A percentile compares a stretch with the other conserved stretches of the same genome.
phyloP scores from a whole-genome alignment of 345 rosid genomes.

The Ricinus communis region DNA sequence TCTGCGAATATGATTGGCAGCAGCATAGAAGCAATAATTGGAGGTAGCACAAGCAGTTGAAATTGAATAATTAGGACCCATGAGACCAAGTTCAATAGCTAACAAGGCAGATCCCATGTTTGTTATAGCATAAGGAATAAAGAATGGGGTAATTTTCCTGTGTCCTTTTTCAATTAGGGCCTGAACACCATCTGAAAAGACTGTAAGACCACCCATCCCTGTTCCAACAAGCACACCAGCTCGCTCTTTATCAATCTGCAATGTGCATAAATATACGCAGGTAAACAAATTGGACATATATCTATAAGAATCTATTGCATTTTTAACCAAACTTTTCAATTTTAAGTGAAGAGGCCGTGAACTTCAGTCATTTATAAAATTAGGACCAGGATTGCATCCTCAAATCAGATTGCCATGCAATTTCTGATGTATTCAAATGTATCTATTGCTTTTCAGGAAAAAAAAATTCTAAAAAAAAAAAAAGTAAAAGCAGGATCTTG shows the following conservation, averaged over 20 bases:
- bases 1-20: conserved; percentile 98
- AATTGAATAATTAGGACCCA: conserved; percentile 99
- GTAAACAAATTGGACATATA: not conserved
- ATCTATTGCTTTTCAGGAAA: not conserved
- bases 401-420: not conserved
- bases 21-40: conserved; percentile 94
- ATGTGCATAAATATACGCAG: conserved; percentile 7
- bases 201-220: conserved; percentile 96
- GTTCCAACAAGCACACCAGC: conserved; percentile 98
- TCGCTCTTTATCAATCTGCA: conserved; percentile 73
- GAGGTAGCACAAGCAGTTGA: conserved; percentile 99
- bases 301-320: not conserved
- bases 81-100: conserved; percentile 91
- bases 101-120: conserved; percentile 97
- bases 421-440: no score
- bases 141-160: conserved; percentile 84
- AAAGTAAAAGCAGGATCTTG: no score
- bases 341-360: not conserved
- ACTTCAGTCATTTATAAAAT: not conserved
- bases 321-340: not conserved
- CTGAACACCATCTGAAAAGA: conserved; percentile 83
- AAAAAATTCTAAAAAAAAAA: no score
- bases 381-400: not conserved
- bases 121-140: conserved; percentile 87
- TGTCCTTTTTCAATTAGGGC: conserved; percentile 82